Conservation (phyloP, 139 green algal species). For the Chlorella vulgaris region DNA sequence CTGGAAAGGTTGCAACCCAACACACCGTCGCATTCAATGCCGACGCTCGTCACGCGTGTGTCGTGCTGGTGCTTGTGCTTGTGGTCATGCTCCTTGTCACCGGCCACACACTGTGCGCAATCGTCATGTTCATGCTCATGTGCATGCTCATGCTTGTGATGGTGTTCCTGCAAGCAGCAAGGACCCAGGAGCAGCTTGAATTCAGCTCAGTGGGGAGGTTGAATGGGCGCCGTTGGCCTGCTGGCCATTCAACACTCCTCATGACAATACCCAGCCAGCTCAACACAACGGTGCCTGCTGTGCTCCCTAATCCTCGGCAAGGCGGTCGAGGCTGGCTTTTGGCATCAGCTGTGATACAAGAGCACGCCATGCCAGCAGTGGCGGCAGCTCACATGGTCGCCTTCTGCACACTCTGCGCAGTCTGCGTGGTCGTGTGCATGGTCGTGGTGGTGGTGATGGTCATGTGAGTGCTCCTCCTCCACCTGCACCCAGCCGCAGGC, state of each 20-base stretch:
- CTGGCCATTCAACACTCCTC: too few relatives aligned
- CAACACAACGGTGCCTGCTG: too few relatives aligned
- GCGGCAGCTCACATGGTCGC: conserved; percentile 31
- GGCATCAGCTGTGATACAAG: too few relatives aligned
- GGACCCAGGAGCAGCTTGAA: too few relatives aligned
- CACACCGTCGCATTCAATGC: conserved; percentile 68
- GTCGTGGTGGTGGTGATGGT: conserved; percentile 31
- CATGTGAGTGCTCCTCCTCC: conserved; percentile 1
- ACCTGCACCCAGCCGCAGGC: neutral
- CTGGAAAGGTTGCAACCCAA: neutral
- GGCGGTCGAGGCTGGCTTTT: too few relatives aligned
- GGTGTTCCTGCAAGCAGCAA: conserved; percentile 13
- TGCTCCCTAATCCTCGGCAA: too few relatives aligned
- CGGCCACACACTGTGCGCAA: conserved; percentile 20
- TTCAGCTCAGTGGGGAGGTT: too few relatives aligned
- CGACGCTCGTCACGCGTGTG: conserved; percentile 61
- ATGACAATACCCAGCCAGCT: too few relatives aligned
- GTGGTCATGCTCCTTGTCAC: conserved; percentile 32
- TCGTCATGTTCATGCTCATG: conserved; percentile 31
- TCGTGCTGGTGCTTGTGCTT: conserved; percentile 77
- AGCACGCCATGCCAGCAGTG: too few relatives aligned
- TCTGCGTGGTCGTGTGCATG: conserved; percentile 42
- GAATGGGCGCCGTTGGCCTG: too few relatives aligned
- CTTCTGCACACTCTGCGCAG: conserved; percentile 14
- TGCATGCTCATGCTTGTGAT: conserved; percentile 43